Evolutionary conservation across 192 early-diverging fungal genomes (phyloP).

Genomic region (Coemansia sp.): DNA sequence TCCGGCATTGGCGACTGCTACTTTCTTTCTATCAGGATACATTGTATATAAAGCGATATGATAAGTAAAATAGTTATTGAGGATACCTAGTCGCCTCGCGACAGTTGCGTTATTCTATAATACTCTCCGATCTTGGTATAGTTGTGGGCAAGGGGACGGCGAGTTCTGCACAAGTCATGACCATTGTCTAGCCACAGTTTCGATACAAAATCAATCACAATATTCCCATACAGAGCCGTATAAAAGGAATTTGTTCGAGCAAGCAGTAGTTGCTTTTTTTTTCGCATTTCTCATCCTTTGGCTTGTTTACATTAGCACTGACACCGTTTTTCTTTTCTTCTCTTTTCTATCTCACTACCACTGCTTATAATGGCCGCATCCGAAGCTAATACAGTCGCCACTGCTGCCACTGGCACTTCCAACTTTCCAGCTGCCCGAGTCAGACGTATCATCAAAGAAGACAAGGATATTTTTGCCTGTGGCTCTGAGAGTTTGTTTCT

Average conservation of each 20-base stretch:
- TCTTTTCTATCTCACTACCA: not conserved
- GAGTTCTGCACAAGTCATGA: not conserved
- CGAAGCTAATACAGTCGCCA: constrained; percentile 11
- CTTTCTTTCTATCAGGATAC: not conserved
- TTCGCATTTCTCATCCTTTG: not conserved
- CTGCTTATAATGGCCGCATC: constrained; percentile 20
- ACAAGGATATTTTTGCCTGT: constrained; percentile 70
- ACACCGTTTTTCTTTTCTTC: not conserved
- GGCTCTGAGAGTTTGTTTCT: constrained; percentile 69
- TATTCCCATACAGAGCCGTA: not conserved
- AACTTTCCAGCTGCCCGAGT: constrained; percentile 68
- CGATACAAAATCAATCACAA: not conserved
- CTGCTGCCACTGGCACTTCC: constrained; percentile 54
- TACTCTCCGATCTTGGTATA: not conserved
- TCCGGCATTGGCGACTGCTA: not conserved
- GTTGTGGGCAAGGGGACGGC: not conserved
- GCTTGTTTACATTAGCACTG: not conserved
- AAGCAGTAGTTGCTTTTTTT: not conserved
- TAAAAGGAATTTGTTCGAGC: not conserved
- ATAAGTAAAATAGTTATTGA: not conserved
- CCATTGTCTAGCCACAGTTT: too few relatives aligned
- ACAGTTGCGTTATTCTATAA: not conserved
- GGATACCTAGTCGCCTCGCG: not conserved
- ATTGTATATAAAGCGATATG: not conserved
- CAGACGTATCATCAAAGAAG: constrained; percentile 75